Conservation (phyloP, 2,329 filamentous ascomycete genomes). For the Fusarium sp. region DNA sequence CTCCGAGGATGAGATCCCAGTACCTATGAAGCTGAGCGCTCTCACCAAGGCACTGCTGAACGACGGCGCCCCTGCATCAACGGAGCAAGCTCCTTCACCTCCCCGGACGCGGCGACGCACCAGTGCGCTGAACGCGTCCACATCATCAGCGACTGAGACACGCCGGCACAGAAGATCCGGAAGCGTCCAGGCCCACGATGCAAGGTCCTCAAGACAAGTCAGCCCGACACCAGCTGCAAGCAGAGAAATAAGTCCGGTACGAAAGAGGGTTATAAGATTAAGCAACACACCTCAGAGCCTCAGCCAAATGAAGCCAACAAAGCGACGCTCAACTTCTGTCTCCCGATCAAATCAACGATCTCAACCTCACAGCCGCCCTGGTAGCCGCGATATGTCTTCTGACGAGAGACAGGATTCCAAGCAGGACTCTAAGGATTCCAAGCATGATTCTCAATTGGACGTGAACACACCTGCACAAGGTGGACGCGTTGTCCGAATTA, state of each 20-base stretch:
- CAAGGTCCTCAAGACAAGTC: conserved; percentile 50
- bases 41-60: conserved; percentile 86
- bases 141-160: conserved; percentile 54
- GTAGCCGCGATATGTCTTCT: conserved; percentile 52
- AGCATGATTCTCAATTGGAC: conserved; percentile 47
- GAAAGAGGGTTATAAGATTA: conserved; percentile 67
- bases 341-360: conserved; percentile 50
- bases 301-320: conserved; percentile 51
- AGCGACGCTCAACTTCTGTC: conserved; percentile 61
- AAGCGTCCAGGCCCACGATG: conserved; percentile 54
- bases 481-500: conserved; percentile 64
- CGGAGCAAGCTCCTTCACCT: conserved; percentile 53
- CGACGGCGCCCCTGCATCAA: conserved; percentile 63
- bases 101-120: conserved; percentile 59
- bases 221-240: conserved; percentile 55
- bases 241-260: conserved; percentile 61
- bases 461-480: conserved; percentile 64
- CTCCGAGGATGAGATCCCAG: conserved; percentile 92
- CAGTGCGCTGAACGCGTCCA: conserved; percentile 58
- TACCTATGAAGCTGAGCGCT: conserved; percentile 93
- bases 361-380: conserved; percentile 50
- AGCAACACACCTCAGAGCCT: conserved; percentile 60
- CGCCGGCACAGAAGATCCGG: conserved; percentile 58
- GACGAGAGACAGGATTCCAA: conserved; percentile 51
- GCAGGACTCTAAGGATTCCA: conserved; percentile 25